A percentile compares a stretch with the other conserved stretches of the same genome.
These are phyloP conservation scores for Penicillium occitanis DNA, from an alignment of 2,329 filamentous ascomycete species.

Conservation along the genomic window DNA sequence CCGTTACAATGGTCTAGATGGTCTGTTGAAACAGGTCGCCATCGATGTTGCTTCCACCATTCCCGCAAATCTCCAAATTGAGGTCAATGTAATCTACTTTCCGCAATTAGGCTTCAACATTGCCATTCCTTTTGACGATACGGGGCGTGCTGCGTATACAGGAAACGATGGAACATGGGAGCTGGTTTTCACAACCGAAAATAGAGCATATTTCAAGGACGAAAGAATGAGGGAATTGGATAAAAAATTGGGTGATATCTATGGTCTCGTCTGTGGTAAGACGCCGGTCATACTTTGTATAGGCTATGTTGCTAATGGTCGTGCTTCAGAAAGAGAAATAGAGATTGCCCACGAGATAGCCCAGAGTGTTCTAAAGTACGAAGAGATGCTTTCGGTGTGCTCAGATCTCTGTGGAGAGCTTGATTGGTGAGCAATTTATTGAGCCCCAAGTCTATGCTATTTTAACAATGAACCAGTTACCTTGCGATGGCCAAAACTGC, in stretches of 20 bases:
- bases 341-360: slow-evolving; percentile 80
- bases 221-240: slow-evolving; percentile 78
- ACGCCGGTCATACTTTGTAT: background rate
- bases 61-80: slow-evolving; percentile 56
- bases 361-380: slow-evolving; percentile 66
- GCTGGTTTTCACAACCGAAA: slow-evolving; percentile 70
- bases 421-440: slow-evolving; percentile 54
- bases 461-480: slow-evolving; percentile 53
- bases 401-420: slow-evolving; percentile 84
- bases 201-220: slow-evolving; percentile 82
- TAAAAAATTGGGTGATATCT: slow-evolving; percentile 76
- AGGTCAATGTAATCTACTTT: slow-evolving; percentile 80
- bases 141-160: slow-evolving; percentile 61
- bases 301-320: slow-evolving; percentile 5
- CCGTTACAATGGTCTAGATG: slow-evolving; percentile 73
- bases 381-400: slow-evolving; percentile 63
- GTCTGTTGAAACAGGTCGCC: slow-evolving; percentile 68
- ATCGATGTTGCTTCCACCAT: slow-evolving; percentile 62
- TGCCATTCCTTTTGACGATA: slow-evolving; percentile 64
- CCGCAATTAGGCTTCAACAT: slow-evolving; percentile 90
- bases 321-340: slow-evolving; percentile 71
- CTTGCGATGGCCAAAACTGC: slow-evolving; percentile 78
- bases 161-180: slow-evolving; percentile 71
- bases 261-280: slow-evolving; percentile 76
- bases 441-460: too few relatives aligned